Evolutionary conservation across 345 rosid genomes (phyloP), one percentile per base, ranked within the genome.

Genomic region (Draba incana): DNA sequence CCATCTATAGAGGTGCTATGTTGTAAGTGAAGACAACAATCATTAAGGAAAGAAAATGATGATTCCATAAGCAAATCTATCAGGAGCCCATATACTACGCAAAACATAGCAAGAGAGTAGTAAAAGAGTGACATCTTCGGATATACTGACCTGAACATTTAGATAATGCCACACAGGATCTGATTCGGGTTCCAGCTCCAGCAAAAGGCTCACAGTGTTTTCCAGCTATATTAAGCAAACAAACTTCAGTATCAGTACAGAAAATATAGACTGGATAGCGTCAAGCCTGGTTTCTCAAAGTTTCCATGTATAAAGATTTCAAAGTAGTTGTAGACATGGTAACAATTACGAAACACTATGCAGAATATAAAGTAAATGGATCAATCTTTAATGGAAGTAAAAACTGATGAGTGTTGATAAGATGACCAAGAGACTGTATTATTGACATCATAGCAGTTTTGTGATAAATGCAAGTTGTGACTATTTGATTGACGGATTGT

Each of bases 121-220:
- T 57, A 42, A 57, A 57, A 65, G 52, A 48, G 43, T 20, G 50
- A 41, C 5, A 55, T 47, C n/a, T 53, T 62, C 27, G 16, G 48
- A 78, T 71, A 55, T 8, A 78, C 88, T 58, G 45, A 91, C 99
- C 99, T 91, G 98, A 53, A 91, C 86, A 77, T 82, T 91, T 75
- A 94, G 83, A 77, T 86, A 89, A 80, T 94, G 96, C 99, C 99
- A 89, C 56, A 87, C 95, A 33, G 99, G 99, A 80, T 94, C 99
- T 0, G 93, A 89, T 44, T 91, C 99, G 16, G 99, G 98, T 56
- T 91, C 99, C 79, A 94, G 84, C 88, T 94, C 99, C 84, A 94
- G 75, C 83, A 94, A 78, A 79, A 89, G 84, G 80, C 99, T 83
- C 78, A 89, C 96, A 4, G 95, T 94, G 84, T 94, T 94, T 80